Percentiles rank a stretch among this genome's conserved stretches.
These are phyloP conservation scores for Aspergillus spinulosporus DNA, from an alignment of 2,329 filamentous ascomycete species.

Conservation along the genomic window DNA sequence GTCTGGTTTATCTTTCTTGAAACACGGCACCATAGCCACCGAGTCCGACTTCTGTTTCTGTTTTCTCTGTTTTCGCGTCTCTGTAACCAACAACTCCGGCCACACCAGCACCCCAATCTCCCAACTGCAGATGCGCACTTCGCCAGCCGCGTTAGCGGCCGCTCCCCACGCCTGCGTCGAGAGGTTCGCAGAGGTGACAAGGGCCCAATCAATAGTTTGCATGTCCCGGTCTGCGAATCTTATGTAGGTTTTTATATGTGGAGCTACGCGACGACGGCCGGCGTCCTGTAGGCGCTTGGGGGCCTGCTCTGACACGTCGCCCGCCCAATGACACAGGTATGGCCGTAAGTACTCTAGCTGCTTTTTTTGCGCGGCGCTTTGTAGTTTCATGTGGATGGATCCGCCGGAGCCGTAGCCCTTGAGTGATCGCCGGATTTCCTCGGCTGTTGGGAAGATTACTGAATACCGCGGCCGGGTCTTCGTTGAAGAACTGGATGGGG, in stretches of 20 bases:
- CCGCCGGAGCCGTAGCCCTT: slow-evolving; percentile 75
- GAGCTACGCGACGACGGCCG: slow-evolving; percentile 69
- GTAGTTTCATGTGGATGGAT: slow-evolving; percentile 79
- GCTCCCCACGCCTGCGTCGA: slow-evolving; percentile 89
- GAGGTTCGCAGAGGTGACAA: slow-evolving; percentile 87
- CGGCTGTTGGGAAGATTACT: slow-evolving; percentile 76
- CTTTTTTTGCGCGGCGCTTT: slow-evolving; percentile 68
- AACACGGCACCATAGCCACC: slow-evolving; percentile 67
- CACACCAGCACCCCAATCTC: slow-evolving; percentile 83
- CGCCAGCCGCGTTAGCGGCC: slow-evolving; percentile 54
- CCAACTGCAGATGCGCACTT: slow-evolving; percentile 74
- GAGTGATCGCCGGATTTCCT: slow-evolving; percentile 75
- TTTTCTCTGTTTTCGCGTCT: neutral
- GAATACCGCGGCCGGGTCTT: slow-evolving; percentile 56
- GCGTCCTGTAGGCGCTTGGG: slow-evolving; percentile 44
- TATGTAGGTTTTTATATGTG: slow-evolving; percentile 88
- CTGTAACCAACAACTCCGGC: slow-evolving; percentile 57
- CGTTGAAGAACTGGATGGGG: slow-evolving; percentile 19
- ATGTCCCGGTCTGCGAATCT: slow-evolving; percentile 53
- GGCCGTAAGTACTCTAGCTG: slow-evolving; percentile 73
- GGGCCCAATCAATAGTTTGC: slow-evolving; percentile 72
- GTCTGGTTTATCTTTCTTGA: slow-evolving; percentile 60
- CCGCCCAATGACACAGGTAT: slow-evolving; percentile 73
- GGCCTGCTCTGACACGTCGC: slow-evolving; percentile 45
- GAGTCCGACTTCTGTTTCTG: neutral